Evolutionary conservation across 345 rosid genomes (phyloP), one percentile per base, ranked within the genome.

Genomic region (Excoecaria cochinchinensis): DNA sequence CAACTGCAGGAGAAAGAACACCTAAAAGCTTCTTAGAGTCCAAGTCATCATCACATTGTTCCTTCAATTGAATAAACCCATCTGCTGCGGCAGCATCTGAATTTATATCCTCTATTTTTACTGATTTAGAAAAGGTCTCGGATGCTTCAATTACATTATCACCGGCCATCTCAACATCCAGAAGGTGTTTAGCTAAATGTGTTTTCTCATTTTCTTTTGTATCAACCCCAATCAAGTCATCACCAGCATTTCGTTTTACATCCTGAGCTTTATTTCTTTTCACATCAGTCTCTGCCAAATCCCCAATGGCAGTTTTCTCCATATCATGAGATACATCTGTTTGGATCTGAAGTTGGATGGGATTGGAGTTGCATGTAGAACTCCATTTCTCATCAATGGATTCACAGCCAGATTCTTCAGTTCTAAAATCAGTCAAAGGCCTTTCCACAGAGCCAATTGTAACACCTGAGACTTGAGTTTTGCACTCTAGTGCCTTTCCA

Each of bases 11-110:
- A 53, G 81, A 75, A 74, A 57, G 60, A 72, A 59, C 80, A 69
- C 67, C 50, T 39, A 64, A 48, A 67, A 74, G 52, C 47, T 76
- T 78, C 65, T 79, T 65, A 77, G 81, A 79, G 70, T 68, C 70
- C 73, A 79, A 72, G 52, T 69, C 85, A 46, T 68, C 70, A 9
- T 71, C 75, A 31, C 64, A 66, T 13, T 81, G 85, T 80, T 89
- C 74, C 52, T 84, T 85, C 17, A 78, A 73, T 74, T 80, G 80
- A 85, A 78, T 51, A 76, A 73, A 77, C n/a, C 74, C 89, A 59
- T 78, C 86, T 11, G 79, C 60, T 84, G 87, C 73, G 51, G 68
- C 77, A 25, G 75, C 67, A 79, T 74, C 77, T 17, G 83, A 76
- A 77, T 73, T 46, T 25, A 16, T 46, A 10, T 81, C 81, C 25